Percentiles rank a stretch among this genome's conserved stretches.
Conservation (phyloP, 352 stramenopile species). For the Phytophthora constricta region DNA sequence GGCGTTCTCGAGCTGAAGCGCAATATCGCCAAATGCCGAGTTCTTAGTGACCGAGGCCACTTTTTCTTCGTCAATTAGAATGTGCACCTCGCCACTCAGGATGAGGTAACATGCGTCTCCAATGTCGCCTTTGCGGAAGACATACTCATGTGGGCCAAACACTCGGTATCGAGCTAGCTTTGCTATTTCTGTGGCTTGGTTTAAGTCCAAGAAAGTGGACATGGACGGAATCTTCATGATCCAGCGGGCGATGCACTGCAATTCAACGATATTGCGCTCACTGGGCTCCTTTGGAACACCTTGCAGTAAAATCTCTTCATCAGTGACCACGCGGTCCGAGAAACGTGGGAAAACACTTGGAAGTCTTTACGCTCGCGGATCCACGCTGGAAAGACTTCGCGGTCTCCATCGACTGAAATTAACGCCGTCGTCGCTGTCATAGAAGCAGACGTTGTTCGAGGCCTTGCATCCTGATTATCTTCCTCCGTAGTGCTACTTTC, state of each 20-base stretch:
- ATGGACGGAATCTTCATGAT: conserved; percentile 82
- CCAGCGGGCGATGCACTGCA: conserved; percentile 76
- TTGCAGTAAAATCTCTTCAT: conserved; percentile 72
- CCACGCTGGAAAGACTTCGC: conserved; percentile 62
- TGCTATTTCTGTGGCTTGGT: conserved; percentile 73
- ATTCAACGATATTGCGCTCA: conserved; percentile 74
- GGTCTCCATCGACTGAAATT: conserved; percentile 25
- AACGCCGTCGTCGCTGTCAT: background rate
- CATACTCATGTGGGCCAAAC: conserved; percentile 57
- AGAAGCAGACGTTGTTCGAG: conserved; percentile 10
- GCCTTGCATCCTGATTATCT: conserved; percentile 6
- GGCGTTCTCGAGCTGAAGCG: conserved; percentile 75
- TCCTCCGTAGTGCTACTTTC: background rate
- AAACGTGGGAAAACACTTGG: conserved; percentile 77
- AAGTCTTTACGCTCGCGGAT: conserved; percentile 84
- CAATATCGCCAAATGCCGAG: conserved; percentile 72
- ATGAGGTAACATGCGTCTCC: conserved; percentile 75
- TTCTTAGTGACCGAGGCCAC: conserved; percentile 64
- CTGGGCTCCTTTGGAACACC: conserved; percentile 66
- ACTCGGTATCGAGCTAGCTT: conserved; percentile 63
- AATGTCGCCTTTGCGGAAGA: conserved; percentile 71
- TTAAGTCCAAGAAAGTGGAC: conserved; percentile 67
- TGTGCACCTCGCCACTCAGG: conserved; percentile 65
- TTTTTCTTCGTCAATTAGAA: conserved; percentile 70
- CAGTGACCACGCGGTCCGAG: conserved; percentile 61